Evolutionary conservation across 306 rosid genomes (phyloP), one percentile per base, ranked within the genome.

Genomic region (Styphnolobium japonicum): DNA sequence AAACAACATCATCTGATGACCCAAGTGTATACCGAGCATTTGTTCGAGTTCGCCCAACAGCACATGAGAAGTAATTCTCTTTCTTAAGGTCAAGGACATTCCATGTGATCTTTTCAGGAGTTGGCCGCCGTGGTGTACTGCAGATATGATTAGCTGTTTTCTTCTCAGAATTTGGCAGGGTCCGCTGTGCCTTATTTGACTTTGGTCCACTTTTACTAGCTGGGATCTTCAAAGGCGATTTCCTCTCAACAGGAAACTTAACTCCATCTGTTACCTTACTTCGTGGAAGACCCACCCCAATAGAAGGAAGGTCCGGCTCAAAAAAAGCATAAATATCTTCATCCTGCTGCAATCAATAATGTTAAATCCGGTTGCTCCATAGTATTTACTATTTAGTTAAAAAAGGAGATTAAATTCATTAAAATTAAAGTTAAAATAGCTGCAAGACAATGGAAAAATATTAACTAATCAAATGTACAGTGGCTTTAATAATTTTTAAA

Each of bases 311-410:
- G 78, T 92, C 96, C 3, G 98, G 98, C 86, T 95, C 98, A 22
- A 95, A 95, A 86, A 95, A 95, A 27, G 93, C 83, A 77, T 89
- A 95, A 36, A 95, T 90, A 80, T 95, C 98, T 85, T 95, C 98
- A 69, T 95, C 98, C 98, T 95, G 93, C 74, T 21, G 81, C 65
- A 76, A 37, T 15, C 40, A 78, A 36, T 60, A 15, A 60, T 16
- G 79, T 83, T 60, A 49, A 23, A 43, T 19, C 63, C 62, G 46
- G 63, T 29, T 64, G 52, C 46, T 60, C 63, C 10, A 49, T 37
- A 14, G 21, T 19, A 25, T 37, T 33, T 12, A 39, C 22, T 37
- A 55, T 23, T 56, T 18, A 56, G 77, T 16, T 36, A 19, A 55
- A 37, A 10, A 37, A 23, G 12, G 40, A 40, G 37, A 11, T n/a